phyloP scores from a whole-genome alignment of 805 yeast genomes.

The Metschnikowia proteae region DNA sequence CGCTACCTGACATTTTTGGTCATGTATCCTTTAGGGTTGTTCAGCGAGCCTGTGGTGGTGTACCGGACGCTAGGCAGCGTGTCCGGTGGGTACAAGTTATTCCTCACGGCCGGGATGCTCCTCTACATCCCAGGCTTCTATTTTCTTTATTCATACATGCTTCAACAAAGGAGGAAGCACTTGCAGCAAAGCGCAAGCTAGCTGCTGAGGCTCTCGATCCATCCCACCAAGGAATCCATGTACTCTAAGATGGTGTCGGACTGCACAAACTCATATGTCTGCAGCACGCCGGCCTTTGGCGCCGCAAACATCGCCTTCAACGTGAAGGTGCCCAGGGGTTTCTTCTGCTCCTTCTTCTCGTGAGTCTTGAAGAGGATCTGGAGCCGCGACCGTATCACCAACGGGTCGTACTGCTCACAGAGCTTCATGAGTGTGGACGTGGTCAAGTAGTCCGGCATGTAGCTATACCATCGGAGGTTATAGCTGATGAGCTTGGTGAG shows the following conservation, averaged over 20 bases:
- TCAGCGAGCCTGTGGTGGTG: constrained; percentile 26
- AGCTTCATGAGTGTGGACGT: constrained; percentile 41
- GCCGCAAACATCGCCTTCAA: constrained; percentile 17
- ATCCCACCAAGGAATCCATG: constrained; percentile 25
- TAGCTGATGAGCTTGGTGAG: constrained; percentile 54
- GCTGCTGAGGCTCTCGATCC: constrained; percentile 23
- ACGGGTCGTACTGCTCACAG: constrained; percentile 39
- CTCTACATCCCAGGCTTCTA: constrained; percentile 31
- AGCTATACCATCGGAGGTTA: constrained; percentile 61
- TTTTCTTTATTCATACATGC: constrained; percentile 28
- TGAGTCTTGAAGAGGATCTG: constrained; percentile 30
- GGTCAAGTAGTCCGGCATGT: constrained; percentile 44
- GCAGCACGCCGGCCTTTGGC: constrained; percentile 8
- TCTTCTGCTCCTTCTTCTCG: constrained; percentile 9
- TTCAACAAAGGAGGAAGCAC: constrained; percentile 24
- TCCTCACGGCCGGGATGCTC: constrained; percentile 21
- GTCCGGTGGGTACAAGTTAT: constrained; percentile 18
- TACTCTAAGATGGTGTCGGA: constrained; percentile 33
- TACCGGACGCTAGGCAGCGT: constrained; percentile 21
- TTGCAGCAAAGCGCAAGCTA: neutral
- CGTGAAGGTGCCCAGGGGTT: constrained; percentile 10
- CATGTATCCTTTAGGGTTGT: constrained; percentile 30
- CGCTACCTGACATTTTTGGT: constrained; percentile 28
- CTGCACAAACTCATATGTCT: constrained; percentile 23
- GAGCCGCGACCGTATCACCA: constrained; percentile 36